Evolutionary conservation across 768 basidiomycete genomes (phyloP).

Genomic region (Mycena venus): DNA sequence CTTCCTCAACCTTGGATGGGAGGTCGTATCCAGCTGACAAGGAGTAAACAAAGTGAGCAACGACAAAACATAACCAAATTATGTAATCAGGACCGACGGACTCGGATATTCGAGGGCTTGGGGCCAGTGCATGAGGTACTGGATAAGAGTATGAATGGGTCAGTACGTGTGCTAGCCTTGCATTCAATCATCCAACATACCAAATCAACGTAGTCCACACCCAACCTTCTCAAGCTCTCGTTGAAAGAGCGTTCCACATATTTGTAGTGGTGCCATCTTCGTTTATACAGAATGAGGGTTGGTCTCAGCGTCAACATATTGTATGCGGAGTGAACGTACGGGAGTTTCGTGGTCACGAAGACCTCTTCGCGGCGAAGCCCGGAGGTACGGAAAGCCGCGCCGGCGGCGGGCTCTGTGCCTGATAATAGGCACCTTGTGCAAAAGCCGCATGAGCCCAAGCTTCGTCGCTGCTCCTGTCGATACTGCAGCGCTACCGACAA

Average conservation of each 20-base stretch:
- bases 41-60: too few relatives aligned
- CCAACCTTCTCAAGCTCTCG: slow-evolving; percentile 54
- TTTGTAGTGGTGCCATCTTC: slow-evolving; percentile 54
- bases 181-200: too few relatives aligned
- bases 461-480: too few relatives aligned
- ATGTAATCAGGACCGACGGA: too few relatives aligned
- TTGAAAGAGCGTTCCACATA: slow-evolving; percentile 57
- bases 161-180: background rate
- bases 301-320: background rate
- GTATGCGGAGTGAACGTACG: slow-evolving; percentile 42
- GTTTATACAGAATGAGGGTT: background rate
- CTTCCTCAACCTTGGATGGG: slow-evolving; percentile 50
- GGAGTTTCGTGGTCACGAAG: slow-evolving; percentile 66
- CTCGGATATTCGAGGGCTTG: slow-evolving; percentile 51
- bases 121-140: slow-evolving; percentile 70
- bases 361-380: slow-evolving; percentile 63
- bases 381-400: slow-evolving; percentile 59
- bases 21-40: slow-evolving; percentile 29
- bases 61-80: too few relatives aligned
- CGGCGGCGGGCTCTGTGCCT: slow-evolving; percentile 59
- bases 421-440: too few relatives aligned
- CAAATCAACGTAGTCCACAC: slow-evolving; percentile 63
- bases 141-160: background rate
- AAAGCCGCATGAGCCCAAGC: too few relatives aligned
- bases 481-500: too few relatives aligned